Evolutionary conservation across 352 stramenopile species (phyloP).

Genomic region (Lagenidium giganteum): DNA sequence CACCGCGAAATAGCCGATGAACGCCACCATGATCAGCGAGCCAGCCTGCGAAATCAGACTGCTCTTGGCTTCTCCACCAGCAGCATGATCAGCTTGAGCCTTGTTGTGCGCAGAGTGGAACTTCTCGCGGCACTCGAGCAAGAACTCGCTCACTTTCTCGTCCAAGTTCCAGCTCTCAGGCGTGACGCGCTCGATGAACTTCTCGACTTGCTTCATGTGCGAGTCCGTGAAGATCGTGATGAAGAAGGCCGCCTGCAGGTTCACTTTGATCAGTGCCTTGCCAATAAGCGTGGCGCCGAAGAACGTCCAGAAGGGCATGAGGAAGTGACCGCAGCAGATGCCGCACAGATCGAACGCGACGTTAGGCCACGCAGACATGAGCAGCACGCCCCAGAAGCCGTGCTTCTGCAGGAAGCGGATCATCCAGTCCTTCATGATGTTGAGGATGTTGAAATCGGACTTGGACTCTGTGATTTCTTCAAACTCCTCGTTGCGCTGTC

Average conservation of each 20-base stretch:
- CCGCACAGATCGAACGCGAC: conserved; percentile 93
- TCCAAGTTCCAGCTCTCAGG: conserved; percentile 72
- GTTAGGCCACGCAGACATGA: conserved; percentile 94
- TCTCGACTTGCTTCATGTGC: conserved; percentile 78
- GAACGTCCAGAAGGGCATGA: conserved; percentile 95
- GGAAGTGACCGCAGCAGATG: conserved; percentile 93
- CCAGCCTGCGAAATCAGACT: conserved; percentile 78
- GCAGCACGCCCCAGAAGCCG: conserved; percentile 91
- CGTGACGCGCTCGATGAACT: conserved; percentile 76
- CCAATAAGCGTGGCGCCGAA: conserved; percentile 93
- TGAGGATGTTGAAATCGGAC: conserved; percentile 86
- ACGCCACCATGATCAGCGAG: conserved; percentile 78
- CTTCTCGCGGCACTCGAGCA: conserved; percentile 83
- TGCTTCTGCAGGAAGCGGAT: conserved; percentile 88
- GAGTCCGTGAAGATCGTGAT: conserved; percentile 89
- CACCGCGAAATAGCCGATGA: conserved; percentile 88
- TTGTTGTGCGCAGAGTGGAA: conserved; percentile 76
- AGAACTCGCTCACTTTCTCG: conserved; percentile 75
- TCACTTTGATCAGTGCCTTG: conserved; percentile 92
- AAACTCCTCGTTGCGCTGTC: conserved; percentile 88
- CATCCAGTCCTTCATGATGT: conserved; percentile 92
- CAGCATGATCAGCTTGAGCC: conserved; percentile 48
- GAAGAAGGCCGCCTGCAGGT: conserved; percentile 87
- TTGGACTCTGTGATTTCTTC: conserved; percentile 81
- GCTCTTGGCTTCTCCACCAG: conserved; percentile 32